A percentile compares a stretch with the other conserved stretches of the same genome.
These are phyloP conservation scores for Aspergillus bombycis DNA, from an alignment of 2,329 filamentous ascomycete genomes.

Conservation along the genomic window DNA sequence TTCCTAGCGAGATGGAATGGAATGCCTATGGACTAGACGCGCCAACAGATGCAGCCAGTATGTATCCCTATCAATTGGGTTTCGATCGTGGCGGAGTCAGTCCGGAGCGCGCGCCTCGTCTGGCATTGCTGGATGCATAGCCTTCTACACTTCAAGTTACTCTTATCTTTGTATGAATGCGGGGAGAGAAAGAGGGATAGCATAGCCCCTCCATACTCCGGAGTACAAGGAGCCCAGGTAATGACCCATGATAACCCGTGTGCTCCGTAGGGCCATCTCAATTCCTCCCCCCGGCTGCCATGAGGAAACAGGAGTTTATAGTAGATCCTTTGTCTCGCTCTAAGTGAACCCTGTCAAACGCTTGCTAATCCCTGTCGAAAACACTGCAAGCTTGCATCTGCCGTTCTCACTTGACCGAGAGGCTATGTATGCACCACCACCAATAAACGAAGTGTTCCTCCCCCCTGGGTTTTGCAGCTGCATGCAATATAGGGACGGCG, in stretches of 20 bases:
- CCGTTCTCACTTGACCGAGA: slow-evolving; percentile 20
- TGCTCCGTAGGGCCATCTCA: neutral
- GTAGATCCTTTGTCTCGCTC: neutral
- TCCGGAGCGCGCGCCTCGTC: neutral
- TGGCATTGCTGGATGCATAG: neutral
- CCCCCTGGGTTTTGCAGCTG: slow-evolving; percentile 18
- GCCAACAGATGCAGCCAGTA: neutral
- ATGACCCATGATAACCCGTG: neutral
- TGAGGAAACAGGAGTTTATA: neutral
- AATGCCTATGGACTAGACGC: neutral
- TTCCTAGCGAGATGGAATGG: neutral
- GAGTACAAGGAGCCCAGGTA: neutral
- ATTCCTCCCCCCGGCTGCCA: neutral
- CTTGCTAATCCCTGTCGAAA: slow-evolving; percentile 7
- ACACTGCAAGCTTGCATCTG: slow-evolving; percentile 6
- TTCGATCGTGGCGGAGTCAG: neutral
- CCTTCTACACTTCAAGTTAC: neutral
- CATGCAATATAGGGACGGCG: slow-evolving; percentile 18
- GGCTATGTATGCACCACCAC: slow-evolving; percentile 13
- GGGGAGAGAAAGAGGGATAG: neutral
- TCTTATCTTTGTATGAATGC: neutral
- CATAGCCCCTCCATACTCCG: neutral
- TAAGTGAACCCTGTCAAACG: slow-evolving; percentile 7
- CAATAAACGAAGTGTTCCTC: slow-evolving; percentile 8
- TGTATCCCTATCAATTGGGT: slow-evolving; percentile 5